Conservation (phyloP, 352 stramenopile genomes). For the Phytophthora meadii region DNA sequence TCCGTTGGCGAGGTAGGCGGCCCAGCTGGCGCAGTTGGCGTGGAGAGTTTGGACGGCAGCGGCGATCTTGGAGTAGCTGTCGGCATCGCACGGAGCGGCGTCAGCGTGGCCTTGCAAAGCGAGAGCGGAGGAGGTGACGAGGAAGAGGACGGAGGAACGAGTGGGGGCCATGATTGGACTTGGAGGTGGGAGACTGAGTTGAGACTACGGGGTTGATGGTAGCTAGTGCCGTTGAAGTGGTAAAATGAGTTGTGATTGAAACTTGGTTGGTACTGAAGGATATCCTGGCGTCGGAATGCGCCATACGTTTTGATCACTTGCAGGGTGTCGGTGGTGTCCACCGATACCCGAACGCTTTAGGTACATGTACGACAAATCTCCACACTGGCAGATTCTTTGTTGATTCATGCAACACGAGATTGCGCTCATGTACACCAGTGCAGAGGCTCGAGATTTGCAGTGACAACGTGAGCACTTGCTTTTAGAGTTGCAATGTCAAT, state of each 20-base stretch:
- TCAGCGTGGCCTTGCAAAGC: conserved; percentile 1
- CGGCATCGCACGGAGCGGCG: neutral
- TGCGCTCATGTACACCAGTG: neutral
- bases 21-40: conserved; percentile 18
- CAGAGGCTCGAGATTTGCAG: no score
- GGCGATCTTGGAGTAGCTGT: conserved; percentile 4
- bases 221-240: neutral
- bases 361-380: no score
- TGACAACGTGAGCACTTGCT: no score
- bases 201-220: neutral
- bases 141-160: conserved; percentile 1
- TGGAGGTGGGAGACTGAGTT: no score
- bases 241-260: conserved; percentile 1
- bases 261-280: no score
- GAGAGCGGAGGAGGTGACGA: neutral
- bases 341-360: neutral
- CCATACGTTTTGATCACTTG: no score
- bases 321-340: no score
- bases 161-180: no score
- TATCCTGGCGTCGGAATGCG: no score
- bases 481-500: neutral
- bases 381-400: no score
- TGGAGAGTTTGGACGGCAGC: conserved; percentile 10
- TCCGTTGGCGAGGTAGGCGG: conserved; percentile 16
- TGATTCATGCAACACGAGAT: no score